These are phyloP conservation scores for Sporobolomyces roseus DNA, from an alignment of 768 basidiomycete genomes.

Conservation along the genomic window DNA sequence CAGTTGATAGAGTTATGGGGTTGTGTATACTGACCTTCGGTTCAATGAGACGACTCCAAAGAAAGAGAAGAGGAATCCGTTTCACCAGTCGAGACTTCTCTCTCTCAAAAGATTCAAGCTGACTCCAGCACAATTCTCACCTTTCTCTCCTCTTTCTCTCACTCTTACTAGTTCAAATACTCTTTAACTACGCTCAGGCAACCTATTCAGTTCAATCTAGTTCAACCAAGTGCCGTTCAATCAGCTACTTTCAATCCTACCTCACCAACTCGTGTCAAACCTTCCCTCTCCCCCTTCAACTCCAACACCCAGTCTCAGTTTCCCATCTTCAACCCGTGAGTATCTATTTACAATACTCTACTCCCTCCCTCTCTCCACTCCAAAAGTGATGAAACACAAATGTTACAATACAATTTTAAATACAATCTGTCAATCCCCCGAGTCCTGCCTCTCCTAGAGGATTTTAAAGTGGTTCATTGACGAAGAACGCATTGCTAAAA, in stretches of 20 bases:
- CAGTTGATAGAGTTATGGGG: too few relatives aligned
- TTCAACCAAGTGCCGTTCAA: too few relatives aligned
- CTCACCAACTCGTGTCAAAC: too few relatives aligned
- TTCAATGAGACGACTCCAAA: conserved; percentile 20
- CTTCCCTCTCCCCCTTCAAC: too few relatives aligned
- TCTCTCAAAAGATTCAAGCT: neutral
- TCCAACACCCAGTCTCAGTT: too few relatives aligned
- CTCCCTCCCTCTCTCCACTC: neutral
- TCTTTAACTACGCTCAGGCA: too few relatives aligned
- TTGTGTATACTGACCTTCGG: conserved; percentile 11
- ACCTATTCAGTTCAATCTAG: too few relatives aligned
- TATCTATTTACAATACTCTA: neutral
- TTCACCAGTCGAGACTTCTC: too few relatives aligned
- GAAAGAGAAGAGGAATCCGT: conserved; percentile 1
- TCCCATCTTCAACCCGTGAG: too few relatives aligned
- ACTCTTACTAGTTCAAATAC: too few relatives aligned
- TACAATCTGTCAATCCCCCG: conserved; percentile 60
- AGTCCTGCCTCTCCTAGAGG: conserved; percentile 15
- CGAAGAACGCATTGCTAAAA: conserved; percentile 38
- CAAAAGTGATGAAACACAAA: conserved; percentile 34
- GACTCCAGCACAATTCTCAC: neutral
- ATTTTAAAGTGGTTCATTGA: conserved; percentile 22
- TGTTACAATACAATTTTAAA: conserved; percentile 21
- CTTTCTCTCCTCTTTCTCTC: neutral
- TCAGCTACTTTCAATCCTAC: too few relatives aligned